Evolutionary conservation across 2,329 filamentous ascomycete genomes (phyloP).

Genomic region (Scedosporium minutisporum): DNA sequence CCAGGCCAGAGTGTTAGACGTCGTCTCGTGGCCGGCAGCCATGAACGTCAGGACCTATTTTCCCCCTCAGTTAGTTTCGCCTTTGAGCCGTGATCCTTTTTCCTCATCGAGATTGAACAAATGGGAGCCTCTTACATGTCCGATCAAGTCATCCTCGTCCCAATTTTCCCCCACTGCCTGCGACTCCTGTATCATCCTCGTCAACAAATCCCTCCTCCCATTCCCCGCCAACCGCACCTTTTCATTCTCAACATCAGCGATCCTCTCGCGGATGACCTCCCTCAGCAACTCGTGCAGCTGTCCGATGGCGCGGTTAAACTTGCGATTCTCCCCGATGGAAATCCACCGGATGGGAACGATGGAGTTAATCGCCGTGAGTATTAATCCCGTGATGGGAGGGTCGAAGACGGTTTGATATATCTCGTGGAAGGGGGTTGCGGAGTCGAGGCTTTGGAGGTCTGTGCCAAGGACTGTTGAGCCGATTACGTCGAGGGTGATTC

Average conservation of each 20-base stretch:
- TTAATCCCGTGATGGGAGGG: conserved; percentile 13
- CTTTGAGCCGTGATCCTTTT: no score
- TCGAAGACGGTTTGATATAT: conserved; percentile 18
- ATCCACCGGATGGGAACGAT: conserved; percentile 26
- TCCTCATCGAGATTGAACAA: neutral
- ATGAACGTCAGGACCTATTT: conserved; percentile 32
- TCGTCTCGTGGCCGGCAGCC: conserved; percentile 34
- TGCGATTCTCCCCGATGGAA: conserved; percentile 24
- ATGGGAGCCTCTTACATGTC: neutral
- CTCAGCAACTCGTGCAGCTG: conserved; percentile 19
- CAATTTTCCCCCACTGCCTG: conserved; percentile 13
- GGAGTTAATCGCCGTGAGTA: conserved; percentile 19
- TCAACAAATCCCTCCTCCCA: conserved; percentile 4
- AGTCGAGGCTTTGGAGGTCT: conserved; percentile 20
- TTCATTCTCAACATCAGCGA: conserved; percentile 13
- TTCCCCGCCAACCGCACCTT: conserved; percentile 5
- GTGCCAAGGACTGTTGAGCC: conserved; percentile 22
- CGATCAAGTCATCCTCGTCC: conserved; percentile 16
- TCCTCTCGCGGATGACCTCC: conserved; percentile 16
- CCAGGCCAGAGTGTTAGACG: conserved; percentile 30
- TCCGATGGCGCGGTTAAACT: conserved; percentile 22
- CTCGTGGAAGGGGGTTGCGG: conserved; percentile 15
- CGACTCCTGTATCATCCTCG: conserved; percentile 19
- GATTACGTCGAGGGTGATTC: conserved; percentile 25
- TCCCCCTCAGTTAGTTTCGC: no score